A percentile compares a stretch with the other conserved stretches of the same genome.
Evolutionary conservation across 768 basidiomycete genomes (phyloP).

Genomic region (Calocera cornea): DNA sequence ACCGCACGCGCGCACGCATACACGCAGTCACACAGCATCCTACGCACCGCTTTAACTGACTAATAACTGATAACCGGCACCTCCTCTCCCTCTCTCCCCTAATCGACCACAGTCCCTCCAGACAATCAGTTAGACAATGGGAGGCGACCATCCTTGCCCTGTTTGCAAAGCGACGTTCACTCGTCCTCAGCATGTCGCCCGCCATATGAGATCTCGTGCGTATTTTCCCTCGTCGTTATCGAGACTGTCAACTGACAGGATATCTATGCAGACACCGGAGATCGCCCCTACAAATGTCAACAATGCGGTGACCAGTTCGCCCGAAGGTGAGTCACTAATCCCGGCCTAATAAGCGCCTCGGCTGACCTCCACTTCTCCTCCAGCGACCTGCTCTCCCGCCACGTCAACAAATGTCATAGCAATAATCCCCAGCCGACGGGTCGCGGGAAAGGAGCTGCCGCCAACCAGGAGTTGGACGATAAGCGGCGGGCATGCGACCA

Average conservation of each 20-base stretch:
- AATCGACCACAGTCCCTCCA: background rate
- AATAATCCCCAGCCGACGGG: slow-evolving; percentile 32
- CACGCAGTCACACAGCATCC: slow-evolving; percentile 1
- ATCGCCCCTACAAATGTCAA: slow-evolving; percentile 79
- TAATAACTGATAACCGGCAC: background rate
- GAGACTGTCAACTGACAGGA: slow-evolving; percentile 8
- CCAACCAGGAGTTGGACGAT: slow-evolving; percentile 6
- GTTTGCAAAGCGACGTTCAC: slow-evolving; percentile 82
- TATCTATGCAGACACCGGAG: slow-evolving; percentile 55
- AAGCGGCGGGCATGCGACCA: slow-evolving; percentile 51
- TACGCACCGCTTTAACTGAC: background rate
- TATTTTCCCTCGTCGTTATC: slow-evolving; percentile 15
- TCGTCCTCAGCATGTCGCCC: slow-evolving; percentile 75
- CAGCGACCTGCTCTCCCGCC: slow-evolving; percentile 73
- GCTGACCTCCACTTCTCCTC: slow-evolving; percentile 7
- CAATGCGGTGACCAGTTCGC: slow-evolving; percentile 85
- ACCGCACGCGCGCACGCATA: too few species aligned
- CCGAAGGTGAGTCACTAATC: slow-evolving; percentile 41
- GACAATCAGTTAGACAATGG: slow-evolving; percentile 33
- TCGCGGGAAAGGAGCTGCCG: background rate
- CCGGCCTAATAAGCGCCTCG: slow-evolving; percentile 1
- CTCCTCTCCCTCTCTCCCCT: background rate
- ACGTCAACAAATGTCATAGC: slow-evolving; percentile 81
- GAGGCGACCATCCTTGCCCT: slow-evolving; percentile 73
- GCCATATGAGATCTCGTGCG: slow-evolving; percentile 69